A percentile compares a stretch with the other conserved stretches of the same genome.
These are phyloP conservation scores for Aspergillus ibericus DNA, from an alignment of 2,329 filamentous ascomycete species.

Conservation along the genomic window DNA sequence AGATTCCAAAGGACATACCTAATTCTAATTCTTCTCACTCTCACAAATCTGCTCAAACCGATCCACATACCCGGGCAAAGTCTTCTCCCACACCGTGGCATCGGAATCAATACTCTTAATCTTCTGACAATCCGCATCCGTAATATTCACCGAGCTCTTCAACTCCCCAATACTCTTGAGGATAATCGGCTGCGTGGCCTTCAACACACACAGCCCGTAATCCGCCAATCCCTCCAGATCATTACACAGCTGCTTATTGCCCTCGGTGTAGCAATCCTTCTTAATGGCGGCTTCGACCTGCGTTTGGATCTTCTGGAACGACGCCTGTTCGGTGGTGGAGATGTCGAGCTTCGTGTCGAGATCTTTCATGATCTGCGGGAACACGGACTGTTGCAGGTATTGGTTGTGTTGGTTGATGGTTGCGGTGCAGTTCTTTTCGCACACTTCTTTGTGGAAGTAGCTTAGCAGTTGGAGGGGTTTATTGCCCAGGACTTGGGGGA, in stretches of 20 bases:
- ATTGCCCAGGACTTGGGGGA: constrained; percentile 10
- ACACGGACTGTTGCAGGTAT: constrained; percentile 8
- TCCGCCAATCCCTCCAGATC: background rate
- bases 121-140: constrained; percentile 8
- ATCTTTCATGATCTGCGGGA: constrained; percentile 9
- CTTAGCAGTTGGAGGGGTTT: constrained; percentile 10
- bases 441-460: constrained; percentile 13
- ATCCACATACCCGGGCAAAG: constrained; percentile 9
- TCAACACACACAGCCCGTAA: constrained; percentile 5
- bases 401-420: constrained; percentile 15
- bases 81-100: constrained; percentile 8
- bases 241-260: constrained; percentile 12
- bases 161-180: background rate
- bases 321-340: constrained; percentile 3
- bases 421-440: constrained; percentile 13
- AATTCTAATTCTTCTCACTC: constrained; percentile 11
- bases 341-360: constrained; percentile 7
- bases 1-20: background rate
- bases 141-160: background rate
- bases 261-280: constrained; percentile 9
- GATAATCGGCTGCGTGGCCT: constrained; percentile 10
- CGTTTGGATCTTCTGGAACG: constrained; percentile 7
- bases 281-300: constrained; percentile 5
- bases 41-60: constrained; percentile 7
- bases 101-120: constrained; percentile 6